Base-by-base conservation (phyloP, 331 rosid genomes). In the Quercus phellos region DNA sequence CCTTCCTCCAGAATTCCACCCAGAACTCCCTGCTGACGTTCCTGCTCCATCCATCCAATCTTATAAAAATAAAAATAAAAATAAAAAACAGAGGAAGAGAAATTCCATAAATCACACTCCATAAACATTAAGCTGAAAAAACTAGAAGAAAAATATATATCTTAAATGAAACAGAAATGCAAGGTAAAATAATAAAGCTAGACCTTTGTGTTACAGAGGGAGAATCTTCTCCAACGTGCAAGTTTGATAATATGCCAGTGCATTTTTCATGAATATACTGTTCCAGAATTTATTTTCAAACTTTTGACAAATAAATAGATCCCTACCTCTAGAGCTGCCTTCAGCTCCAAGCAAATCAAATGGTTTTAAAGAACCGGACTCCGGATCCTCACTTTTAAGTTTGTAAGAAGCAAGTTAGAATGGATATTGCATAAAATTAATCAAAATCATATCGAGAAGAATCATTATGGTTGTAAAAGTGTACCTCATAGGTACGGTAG, bases 1-100 rank as follows among this genome's bases (percentile, higher is more conserved):
- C 98, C 98, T 74, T 73, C 80, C 94, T 54, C 90, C 97, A 80
- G 87, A 56, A 84, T 89, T 87, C 99, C 99, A 92, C 55, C 85
- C 89, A 42, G 86, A 93, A 81, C 87, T 84, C 1, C 83, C 93
- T 1, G 87, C 82, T 30, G 96, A 91, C 2, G 92, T 77, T 78
- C 93, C 97, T 4, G 78, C 84, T 76, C 90, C 95, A 78, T 74
- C 79, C 79, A 80, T 74, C 98, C 97, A 92, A 90, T 90, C 97
- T 94, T 80, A 70, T 24, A 24, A 24, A 24, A 24, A 24, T 24
- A 76, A 68, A 72, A 14, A 3, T 10, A 14, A 29, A 29, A 75
- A 63, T 12, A 67, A 16, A 29, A 30, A 75, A 53, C 7, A 56
- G 10, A 17, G 4, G 68, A 12, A 61, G 4, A 29, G 17, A 30